Percentiles rank a stretch among this genome's conserved stretches.
Conservation (phyloP, 129 eudicot species). For the Flaveria bidentis region DNA sequence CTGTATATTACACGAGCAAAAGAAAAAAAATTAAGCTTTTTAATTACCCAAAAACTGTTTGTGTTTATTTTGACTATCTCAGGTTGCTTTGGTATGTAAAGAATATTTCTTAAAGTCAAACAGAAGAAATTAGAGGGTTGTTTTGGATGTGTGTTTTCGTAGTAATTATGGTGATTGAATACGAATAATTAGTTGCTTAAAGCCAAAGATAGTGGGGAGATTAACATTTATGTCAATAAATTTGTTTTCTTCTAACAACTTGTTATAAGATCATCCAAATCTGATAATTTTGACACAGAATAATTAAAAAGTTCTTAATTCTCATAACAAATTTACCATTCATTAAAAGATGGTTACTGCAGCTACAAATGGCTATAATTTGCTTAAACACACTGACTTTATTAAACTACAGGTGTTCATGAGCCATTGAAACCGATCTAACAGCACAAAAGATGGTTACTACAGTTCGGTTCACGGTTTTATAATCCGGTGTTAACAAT, state of each 20-base stretch:
- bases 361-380: neutral
- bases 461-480: too few relatives aligned
- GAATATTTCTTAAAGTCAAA: conserved; percentile 8
- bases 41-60: neutral
- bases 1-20: conserved; percentile 39
- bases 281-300: neutral
- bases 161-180: neutral
- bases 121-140: neutral
- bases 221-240: neutral
- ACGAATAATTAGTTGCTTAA: conserved; percentile 5
- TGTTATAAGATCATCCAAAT: neutral
- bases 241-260: neutral
- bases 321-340: neutral
- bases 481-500: too few relatives aligned
- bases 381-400: neutral
- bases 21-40: neutral
- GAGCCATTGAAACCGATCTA: neutral
- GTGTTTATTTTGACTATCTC: neutral
- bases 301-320: neutral
- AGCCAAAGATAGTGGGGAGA: neutral
- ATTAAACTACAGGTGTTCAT: neutral
- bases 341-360: neutral
- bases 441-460: neutral
- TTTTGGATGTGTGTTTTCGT: neutral
- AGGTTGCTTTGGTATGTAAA: too few relatives aligned